Conservation (phyloP, 1,139 yeast genomes). For the Magnusiomyces fungicola region DNA sequence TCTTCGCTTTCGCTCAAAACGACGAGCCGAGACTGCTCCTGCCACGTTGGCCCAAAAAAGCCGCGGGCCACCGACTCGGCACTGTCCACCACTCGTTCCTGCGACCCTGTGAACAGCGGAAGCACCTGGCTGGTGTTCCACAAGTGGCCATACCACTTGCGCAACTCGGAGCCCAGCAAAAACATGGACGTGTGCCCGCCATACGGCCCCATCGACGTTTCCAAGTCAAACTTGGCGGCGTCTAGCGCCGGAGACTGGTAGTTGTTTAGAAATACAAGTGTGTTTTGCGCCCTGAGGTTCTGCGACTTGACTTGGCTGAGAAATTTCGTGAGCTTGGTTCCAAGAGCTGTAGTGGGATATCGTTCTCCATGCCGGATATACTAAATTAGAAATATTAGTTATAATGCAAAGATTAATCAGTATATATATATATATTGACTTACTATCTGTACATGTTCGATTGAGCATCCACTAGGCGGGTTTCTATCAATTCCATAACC, state of each 20-base stretch:
- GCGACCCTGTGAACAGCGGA: conserved; percentile 37
- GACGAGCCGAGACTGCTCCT: conserved; percentile 31
- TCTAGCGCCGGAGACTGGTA: conserved; percentile 33
- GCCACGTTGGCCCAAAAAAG: conserved; percentile 31
- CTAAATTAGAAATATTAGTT: not conserved
- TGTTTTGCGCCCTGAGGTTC: conserved; percentile 25
- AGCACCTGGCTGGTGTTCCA: conserved; percentile 30
- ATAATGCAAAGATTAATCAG: not conserved
- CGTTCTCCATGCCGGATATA: conserved; percentile 71
- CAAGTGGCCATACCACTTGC: conserved; percentile 34
- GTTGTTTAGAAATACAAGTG: conserved; percentile 34
- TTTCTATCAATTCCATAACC: conserved; percentile 40
- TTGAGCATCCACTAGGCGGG: conserved; percentile 45
- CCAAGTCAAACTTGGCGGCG: conserved; percentile 24
- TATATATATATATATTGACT: not conserved
- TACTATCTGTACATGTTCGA: conserved; percentile 55
- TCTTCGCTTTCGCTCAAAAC: conserved; percentile 33
- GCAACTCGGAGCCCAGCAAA: conserved; percentile 29
- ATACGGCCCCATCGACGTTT: conserved; percentile 32
- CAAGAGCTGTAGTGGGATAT: conserved; percentile 39
- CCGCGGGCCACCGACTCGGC: conserved; percentile 39
- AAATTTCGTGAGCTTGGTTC: conserved; percentile 1
- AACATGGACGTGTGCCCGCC: conserved; percentile 30
- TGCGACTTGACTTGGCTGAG: conserved; percentile 11
- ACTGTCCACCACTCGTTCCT: conserved; percentile 36